phyloP scores from a whole-genome alignment of 176 grass and related monocot species.

The Saccharum officinarum region DNA sequence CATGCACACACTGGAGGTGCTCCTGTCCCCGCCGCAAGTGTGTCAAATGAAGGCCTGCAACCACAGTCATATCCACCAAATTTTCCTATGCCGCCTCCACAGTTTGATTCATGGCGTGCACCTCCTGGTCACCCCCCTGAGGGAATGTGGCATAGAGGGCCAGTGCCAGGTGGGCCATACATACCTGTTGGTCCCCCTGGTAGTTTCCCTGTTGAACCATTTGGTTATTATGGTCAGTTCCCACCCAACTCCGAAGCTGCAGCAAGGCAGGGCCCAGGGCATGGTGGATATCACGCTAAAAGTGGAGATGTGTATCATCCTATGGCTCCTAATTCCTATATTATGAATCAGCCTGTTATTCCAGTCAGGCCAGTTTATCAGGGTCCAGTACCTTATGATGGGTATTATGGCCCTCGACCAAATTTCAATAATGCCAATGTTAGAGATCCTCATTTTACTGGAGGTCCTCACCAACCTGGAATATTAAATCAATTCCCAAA shows the following conservation, averaged over 20 bases:
- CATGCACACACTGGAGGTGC: conserved; percentile 41
- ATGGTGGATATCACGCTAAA: conserved; percentile 59
- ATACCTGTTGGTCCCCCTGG: conserved; percentile 52
- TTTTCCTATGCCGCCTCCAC: conserved; percentile 44
- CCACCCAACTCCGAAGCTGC: conserved; percentile 62
- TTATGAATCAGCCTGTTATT: conserved; percentile 72
- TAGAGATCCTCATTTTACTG: conserved; percentile 50
- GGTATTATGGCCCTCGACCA: conserved; percentile 64
- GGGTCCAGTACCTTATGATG: conserved; percentile 67
- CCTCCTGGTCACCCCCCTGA: conserved; percentile 67
- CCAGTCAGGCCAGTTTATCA: conserved; percentile 69
- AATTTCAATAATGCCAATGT: conserved; percentile 55
- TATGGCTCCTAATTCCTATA: conserved; percentile 59
- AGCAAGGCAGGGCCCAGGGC: conserved; percentile 42
- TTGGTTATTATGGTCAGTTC: conserved; percentile 66
- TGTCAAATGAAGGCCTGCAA: conserved; percentile 44
- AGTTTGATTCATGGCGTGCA: conserved; percentile 76
- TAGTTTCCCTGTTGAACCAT: conserved; percentile 66
- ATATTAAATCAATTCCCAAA: conserved; percentile 69
- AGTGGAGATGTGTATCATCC: conserved; percentile 59
- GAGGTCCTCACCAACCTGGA: conserved; percentile 53
- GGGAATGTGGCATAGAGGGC: conserved; percentile 73
- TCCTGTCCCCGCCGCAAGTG: conserved; percentile 30
- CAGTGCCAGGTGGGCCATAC: conserved; percentile 54
- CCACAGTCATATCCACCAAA: conserved; percentile 52